phyloP scores from a whole-genome alignment of 2,329 filamentous ascomycete species.

The Monilinia aucupariae region DNA sequence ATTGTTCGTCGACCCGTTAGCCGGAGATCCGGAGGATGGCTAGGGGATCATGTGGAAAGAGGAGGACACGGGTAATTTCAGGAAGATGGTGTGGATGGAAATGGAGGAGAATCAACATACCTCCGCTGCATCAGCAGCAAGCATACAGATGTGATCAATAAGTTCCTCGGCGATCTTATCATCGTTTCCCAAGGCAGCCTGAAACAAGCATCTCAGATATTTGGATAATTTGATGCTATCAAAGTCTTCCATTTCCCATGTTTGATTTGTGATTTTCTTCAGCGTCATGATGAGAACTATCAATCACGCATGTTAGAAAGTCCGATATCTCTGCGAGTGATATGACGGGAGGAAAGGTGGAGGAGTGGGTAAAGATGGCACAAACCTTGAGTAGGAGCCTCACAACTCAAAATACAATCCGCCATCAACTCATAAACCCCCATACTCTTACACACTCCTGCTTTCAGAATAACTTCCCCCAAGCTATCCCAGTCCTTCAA shows the following conservation, averaged over 20 bases:
- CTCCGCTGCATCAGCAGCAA: slow-evolving; percentile 47
- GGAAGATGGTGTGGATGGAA: slow-evolving; percentile 1
- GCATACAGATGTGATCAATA: slow-evolving; percentile 55
- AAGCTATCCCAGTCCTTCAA: slow-evolving; percentile 65
- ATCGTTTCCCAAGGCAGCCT: slow-evolving; percentile 54
- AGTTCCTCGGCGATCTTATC: slow-evolving; percentile 50
- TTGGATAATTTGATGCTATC: slow-evolving; percentile 59
- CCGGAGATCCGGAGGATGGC: background rate
- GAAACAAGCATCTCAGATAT: slow-evolving; percentile 75
- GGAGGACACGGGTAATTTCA: background rate
- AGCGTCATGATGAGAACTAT: slow-evolving; percentile 42
- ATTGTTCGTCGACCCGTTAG: slow-evolving; percentile 1
- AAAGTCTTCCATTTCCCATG: slow-evolving; percentile 53
- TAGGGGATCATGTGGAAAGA: too few relatives aligned
- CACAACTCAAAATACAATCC: slow-evolving; percentile 55
- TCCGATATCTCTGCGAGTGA: background rate
- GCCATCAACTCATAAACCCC: slow-evolving; percentile 57
- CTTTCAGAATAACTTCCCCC: slow-evolving; percentile 51
- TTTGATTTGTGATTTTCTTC: slow-evolving; percentile 64
- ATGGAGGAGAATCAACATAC: slow-evolving; percentile 38
- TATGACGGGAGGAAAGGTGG: slow-evolving; percentile 9
- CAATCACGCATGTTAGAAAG: background rate
- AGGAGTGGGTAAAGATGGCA: background rate
- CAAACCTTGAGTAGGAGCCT: slow-evolving; percentile 47
- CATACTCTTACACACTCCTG: slow-evolving; percentile 41